phyloP scores from a whole-genome alignment of 2,329 filamentous ascomycete species.

The Amesomyces nigricolor region DNA sequence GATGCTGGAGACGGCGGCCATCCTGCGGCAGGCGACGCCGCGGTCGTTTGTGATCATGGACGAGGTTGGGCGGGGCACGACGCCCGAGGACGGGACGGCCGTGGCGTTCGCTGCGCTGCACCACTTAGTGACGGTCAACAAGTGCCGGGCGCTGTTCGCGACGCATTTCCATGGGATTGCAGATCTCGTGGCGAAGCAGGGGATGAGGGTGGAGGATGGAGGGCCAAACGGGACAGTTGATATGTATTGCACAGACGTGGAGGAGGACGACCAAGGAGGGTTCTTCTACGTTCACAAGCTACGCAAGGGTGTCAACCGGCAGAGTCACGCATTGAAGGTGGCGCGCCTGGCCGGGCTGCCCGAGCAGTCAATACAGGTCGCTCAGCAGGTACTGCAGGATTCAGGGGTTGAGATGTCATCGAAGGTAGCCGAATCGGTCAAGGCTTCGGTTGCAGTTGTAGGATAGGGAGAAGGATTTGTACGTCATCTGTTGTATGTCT shows the following conservation, averaged over 20 bases:
- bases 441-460: conserved; percentile 7
- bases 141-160: conserved; percentile 79
- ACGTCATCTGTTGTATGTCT: conserved; percentile 17
- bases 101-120: conserved; percentile 85
- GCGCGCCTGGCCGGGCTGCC: conserved; percentile 80
- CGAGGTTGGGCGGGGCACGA: conserved; percentile 91
- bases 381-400: conserved; percentile 49
- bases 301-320: conserved; percentile 72
- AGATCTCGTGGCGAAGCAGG: conserved; percentile 61
- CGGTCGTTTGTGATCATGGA: conserved; percentile 97
- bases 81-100: conserved; percentile 83
- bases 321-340: conserved; percentile 93
- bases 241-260: conserved; percentile 84
- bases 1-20: conserved; percentile 93
- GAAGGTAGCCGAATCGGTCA: not conserved
- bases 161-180: conserved; percentile 88
- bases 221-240: conserved; percentile 46
- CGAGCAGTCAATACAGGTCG: conserved; percentile 62
- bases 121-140: conserved; percentile 73
- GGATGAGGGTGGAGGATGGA: conserved; percentile 34
- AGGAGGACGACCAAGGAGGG: conserved; percentile 61
- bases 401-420: conserved; percentile 9
- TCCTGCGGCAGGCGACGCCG: conserved; percentile 76
- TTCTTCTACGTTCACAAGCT: conserved; percentile 87
- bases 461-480: conserved; percentile 15